These are phyloP conservation scores for Porpolomopsis calyptriformis DNA, from an alignment of 768 basidiomycete genomes.

Conservation along the genomic window DNA sequence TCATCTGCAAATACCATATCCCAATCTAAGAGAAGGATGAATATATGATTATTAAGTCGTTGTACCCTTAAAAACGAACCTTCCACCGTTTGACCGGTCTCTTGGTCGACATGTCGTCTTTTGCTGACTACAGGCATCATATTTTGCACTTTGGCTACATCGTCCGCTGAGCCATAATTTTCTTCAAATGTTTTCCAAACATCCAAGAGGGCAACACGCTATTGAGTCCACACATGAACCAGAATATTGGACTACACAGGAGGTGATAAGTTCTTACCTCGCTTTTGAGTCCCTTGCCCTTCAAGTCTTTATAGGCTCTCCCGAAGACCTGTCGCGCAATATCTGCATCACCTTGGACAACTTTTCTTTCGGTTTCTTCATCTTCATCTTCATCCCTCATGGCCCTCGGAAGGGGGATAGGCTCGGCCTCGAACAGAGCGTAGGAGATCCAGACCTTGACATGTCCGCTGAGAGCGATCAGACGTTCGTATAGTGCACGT, in stretches of 20 bases:
- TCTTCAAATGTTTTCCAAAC: constrained; percentile 95
- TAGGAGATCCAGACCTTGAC: constrained; percentile 97
- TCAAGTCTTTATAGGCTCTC: constrained; percentile 80
- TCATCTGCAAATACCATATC: constrained; percentile 95
- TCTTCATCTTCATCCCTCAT: constrained; percentile 55
- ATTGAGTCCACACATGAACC: constrained; percentile 5
- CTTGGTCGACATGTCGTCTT: constrained; percentile 71
- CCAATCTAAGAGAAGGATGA: constrained; percentile 52
- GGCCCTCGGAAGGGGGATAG: constrained; percentile 53
- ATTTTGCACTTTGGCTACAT: constrained; percentile 72
- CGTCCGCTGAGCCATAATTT: constrained; percentile 58
- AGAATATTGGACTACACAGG: constrained; percentile 1
- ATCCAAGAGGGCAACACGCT: constrained; percentile 88
- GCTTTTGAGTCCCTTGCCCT: constrained; percentile 68
- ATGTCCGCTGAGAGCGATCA: constrained; percentile 78
- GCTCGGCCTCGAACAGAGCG: constrained; percentile 82
- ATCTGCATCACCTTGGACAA: constrained; percentile 59
- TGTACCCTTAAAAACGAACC: constrained; percentile 33
- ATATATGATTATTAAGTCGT: neutral
- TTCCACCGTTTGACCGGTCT: constrained; percentile 80
- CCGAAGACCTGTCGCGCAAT: constrained; percentile 75
- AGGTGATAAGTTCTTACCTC: constrained; percentile 46
- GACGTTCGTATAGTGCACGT: constrained; percentile 79
- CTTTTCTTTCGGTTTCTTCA: constrained; percentile 46
- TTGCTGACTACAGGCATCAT: constrained; percentile 93